phyloP scores from a whole-genome alignment of 2,329 filamentous ascomycete species.

The Cryphonectria radicalis region DNA sequence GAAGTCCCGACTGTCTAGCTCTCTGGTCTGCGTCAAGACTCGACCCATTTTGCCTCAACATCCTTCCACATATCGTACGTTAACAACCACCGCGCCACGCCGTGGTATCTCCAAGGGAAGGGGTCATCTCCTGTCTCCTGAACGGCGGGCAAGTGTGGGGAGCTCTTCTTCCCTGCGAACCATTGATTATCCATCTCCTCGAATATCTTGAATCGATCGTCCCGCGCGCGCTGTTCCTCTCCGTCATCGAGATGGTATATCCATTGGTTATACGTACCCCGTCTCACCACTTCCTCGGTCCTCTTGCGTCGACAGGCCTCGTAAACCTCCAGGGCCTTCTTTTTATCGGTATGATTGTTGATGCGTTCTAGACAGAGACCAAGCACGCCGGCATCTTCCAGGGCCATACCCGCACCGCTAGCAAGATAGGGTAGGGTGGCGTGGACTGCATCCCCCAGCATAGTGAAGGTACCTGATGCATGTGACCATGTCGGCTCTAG shows the following conservation, averaged over 20 bases:
- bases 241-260: slow-evolving; percentile 67
- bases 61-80: slow-evolving; percentile 46
- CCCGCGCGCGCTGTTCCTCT: slow-evolving; percentile 56
- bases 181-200: slow-evolving; percentile 39
- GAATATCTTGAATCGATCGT: slow-evolving; percentile 42
- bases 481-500: slow-evolving; percentile 60
- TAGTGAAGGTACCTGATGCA: slow-evolving; percentile 56
- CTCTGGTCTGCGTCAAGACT: background rate
- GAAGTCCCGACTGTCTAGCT: too few species aligned
- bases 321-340: slow-evolving; percentile 50
- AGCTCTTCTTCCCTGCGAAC: slow-evolving; percentile 31
- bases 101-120: slow-evolving; percentile 46
- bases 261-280: slow-evolving; percentile 65
- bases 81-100: slow-evolving; percentile 45
- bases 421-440: slow-evolving; percentile 68
- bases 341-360: slow-evolving; percentile 43
- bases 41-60: slow-evolving; percentile 41
- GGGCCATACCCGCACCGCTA: slow-evolving; percentile 59
- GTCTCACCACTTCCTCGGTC: slow-evolving; percentile 62
- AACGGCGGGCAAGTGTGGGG: slow-evolving; percentile 31
- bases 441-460: slow-evolving; percentile 68
- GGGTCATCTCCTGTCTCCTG: slow-evolving; percentile 45
- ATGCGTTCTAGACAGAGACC: slow-evolving; percentile 57
- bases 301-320: slow-evolving; percentile 61
- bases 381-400: slow-evolving; percentile 63